Conservation (phyloP, 2,329 filamentous ascomycete species). For the Myriosclerotinia curreyana region DNA sequence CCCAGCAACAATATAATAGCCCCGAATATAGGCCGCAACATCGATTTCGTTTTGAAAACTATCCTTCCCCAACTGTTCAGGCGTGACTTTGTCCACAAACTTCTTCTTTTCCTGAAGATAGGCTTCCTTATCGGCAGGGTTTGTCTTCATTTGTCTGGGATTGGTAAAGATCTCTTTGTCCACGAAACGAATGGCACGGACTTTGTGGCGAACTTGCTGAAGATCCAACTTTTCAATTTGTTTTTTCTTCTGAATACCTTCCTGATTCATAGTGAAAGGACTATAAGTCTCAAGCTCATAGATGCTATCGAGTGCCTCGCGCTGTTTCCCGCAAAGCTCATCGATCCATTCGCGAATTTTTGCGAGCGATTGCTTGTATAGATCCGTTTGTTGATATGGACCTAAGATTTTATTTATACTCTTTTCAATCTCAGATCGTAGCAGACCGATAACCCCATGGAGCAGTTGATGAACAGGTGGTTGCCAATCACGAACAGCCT, state of each 20-base stretch:
- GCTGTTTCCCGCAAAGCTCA: conserved; percentile 19
- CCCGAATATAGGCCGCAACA: conserved; percentile 61
- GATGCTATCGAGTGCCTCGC: background rate
- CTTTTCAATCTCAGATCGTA: conserved; percentile 42
- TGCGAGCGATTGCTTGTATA: too few relatives aligned
- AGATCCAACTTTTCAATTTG: conserved; percentile 48
- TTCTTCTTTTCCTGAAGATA: conserved; percentile 16
- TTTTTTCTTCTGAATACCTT: conserved; percentile 47
- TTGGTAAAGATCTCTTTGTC: too few relatives aligned
- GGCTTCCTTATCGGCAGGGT: conserved; percentile 12
- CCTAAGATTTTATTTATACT: conserved; percentile 21
- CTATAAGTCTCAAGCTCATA: conserved; percentile 25
- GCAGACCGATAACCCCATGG: conserved; percentile 46
- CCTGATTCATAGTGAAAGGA: conserved; percentile 27
- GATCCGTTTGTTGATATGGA: conserved; percentile 23
- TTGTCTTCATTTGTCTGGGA: too few relatives aligned
- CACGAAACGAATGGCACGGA: conserved; percentile 47
- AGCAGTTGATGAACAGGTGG: conserved; percentile 48
- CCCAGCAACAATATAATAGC: conserved; percentile 67
- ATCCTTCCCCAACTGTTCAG: conserved; percentile 51
- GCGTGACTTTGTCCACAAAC: conserved; percentile 19
- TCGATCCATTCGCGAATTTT: too few relatives aligned
- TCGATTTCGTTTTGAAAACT: conserved; percentile 58
- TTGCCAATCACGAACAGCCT: conserved; percentile 59
- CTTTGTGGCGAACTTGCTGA: conserved; percentile 48